phyloP scores from a whole-genome alignment of 2,329 filamentous ascomycete genomes.

The Penicillium sp. region DNA sequence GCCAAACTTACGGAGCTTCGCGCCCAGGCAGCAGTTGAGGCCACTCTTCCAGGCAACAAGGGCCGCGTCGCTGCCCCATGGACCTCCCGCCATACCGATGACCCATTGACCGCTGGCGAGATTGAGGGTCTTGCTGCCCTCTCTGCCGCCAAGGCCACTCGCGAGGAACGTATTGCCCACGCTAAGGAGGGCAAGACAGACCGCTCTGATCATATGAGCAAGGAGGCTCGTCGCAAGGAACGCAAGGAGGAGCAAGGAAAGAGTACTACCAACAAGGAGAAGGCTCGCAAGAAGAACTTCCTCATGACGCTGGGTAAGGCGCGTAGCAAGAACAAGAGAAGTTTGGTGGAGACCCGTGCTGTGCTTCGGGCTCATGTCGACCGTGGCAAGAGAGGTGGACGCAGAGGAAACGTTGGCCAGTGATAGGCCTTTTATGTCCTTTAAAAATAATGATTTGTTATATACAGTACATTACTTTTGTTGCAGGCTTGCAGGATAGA shows the following conservation, averaged over 20 bases:
- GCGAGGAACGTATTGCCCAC: conserved; percentile 82
- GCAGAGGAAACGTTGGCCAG: conserved; percentile 62
- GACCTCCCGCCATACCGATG: conserved; percentile 70
- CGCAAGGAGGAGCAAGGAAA: conserved; percentile 88
- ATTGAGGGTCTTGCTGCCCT: conserved; percentile 84
- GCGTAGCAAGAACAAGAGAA: conserved; percentile 91
- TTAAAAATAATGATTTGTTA: conserved; percentile 10
- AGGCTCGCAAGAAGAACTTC: conserved; percentile 96
- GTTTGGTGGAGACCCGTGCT: conserved; percentile 79
- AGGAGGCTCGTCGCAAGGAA: conserved; percentile 76
- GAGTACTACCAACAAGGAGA: conserved; percentile 96
- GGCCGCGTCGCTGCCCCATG: conserved; percentile 46
- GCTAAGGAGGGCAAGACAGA: conserved; percentile 79
- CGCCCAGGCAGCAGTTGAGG: conserved; percentile 67
- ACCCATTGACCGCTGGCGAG: conserved; percentile 83
- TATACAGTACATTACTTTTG: background rate
- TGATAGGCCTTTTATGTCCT: background rate
- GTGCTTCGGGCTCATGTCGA: conserved; percentile 78
- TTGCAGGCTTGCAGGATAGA: background rate
- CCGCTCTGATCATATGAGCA: conserved; percentile 77
- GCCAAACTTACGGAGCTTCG: conserved; percentile 89
- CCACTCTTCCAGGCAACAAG: conserved; percentile 50
- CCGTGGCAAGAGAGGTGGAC: conserved; percentile 78
- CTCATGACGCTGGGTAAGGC: conserved; percentile 97
- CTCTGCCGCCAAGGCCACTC: conserved; percentile 71